These are phyloP conservation scores for Sugiyamaella paludigena DNA, from an alignment of 1,139 yeast species.

Conservation along the genomic window DNA sequence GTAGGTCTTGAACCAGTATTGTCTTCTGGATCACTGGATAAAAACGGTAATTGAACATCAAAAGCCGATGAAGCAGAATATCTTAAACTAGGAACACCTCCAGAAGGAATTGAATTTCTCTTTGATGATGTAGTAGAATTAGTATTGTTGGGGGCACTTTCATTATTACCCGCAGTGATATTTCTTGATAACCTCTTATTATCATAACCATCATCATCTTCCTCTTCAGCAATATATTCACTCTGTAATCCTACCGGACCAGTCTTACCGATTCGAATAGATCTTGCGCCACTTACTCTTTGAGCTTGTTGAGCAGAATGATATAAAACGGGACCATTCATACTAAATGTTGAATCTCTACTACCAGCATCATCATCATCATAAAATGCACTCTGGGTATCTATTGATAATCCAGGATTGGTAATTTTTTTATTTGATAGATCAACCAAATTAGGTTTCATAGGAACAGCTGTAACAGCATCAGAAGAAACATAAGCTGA, in stretches of 20 bases:
- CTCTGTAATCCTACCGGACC: slow-evolving; percentile 25
- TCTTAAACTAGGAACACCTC: slow-evolving; percentile 1
- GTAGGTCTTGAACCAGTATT: background rate
- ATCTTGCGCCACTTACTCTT: slow-evolving; percentile 25
- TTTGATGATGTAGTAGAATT: background rate
- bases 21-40: background rate
- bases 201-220: slow-evolving; percentile 12
- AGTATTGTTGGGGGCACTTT: no score
- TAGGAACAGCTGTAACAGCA: slow-evolving; percentile 34
- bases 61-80: slow-evolving; percentile 25
- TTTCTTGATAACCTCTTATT: background rate
- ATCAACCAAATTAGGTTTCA: slow-evolving; percentile 34
- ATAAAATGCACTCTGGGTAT: slow-evolving; percentile 4
- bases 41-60: slow-evolving; percentile 13
- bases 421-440: slow-evolving; percentile 19
- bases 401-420: slow-evolving; percentile 10
- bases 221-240: slow-evolving; percentile 24
- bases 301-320: slow-evolving; percentile 22
- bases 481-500: slow-evolving; percentile 34
- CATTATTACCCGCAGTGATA: background rate
- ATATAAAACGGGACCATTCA: slow-evolving; percentile 3
- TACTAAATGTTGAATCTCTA: slow-evolving; percentile 12
- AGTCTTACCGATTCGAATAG: slow-evolving; percentile 27
- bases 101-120: no score
- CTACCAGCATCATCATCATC: slow-evolving; percentile 1